Evolutionary conservation across 2,329 filamentous ascomycete genomes (phyloP).

Genomic region (Colletotrichum siamense): DNA sequence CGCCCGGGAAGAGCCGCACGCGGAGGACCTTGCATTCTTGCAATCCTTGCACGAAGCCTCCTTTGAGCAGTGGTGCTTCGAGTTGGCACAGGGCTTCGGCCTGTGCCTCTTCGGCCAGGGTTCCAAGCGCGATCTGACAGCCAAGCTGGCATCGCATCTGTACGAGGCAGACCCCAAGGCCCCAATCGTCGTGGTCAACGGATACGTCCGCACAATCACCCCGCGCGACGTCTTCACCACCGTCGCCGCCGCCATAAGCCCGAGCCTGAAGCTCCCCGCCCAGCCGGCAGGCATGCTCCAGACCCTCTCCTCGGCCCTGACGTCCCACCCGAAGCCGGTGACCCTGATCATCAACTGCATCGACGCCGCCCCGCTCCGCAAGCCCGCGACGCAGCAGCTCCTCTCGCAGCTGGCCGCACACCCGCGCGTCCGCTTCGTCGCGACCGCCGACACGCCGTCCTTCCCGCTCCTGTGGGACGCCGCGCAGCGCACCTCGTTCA

Average conservation of each 20-base stretch:
- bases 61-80: conserved; percentile 92
- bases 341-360: conserved; percentile 85
- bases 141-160: conserved; percentile 75
- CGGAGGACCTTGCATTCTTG: conserved; percentile 72
- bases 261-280: conserved; percentile 54
- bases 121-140: conserved; percentile 79
- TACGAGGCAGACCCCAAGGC: conserved; percentile 55
- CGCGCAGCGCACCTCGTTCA: conserved; percentile 79
- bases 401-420: conserved; percentile 80
- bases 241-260: conserved; percentile 68
- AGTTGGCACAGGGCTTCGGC: conserved; percentile 85
- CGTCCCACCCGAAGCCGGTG: conserved; percentile 52
- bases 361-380: conserved; percentile 79
- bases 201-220: conserved; percentile 72
- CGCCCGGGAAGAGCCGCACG: conserved; percentile 71
- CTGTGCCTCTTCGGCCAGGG: conserved; percentile 93
- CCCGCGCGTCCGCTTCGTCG: conserved; percentile 73
- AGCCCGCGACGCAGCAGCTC: conserved; percentile 70
- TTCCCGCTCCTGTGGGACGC: conserved; percentile 92
- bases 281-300: conserved; percentile 74
- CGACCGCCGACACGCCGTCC: conserved; percentile 86
- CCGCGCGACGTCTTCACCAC: conserved; percentile 74
- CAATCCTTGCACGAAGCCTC: conserved; percentile 78
- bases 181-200: conserved; percentile 85
- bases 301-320: conserved; percentile 67